Evolutionary conservation across 441 rosid species (phyloP).

Genomic region (Geranium incanum): DNA sequence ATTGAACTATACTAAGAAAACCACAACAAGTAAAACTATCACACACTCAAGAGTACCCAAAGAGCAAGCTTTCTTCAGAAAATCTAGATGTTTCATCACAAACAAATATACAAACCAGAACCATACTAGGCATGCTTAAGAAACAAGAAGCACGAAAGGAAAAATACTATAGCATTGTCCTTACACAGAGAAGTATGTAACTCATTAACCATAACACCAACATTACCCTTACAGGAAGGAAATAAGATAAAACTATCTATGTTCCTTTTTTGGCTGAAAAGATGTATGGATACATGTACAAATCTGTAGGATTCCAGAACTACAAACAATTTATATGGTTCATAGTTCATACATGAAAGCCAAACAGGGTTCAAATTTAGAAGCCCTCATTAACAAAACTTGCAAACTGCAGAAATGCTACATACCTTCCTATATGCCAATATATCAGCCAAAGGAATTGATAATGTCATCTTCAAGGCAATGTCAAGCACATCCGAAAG

Average conservation of each 20-base stretch:
- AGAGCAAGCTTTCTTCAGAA: neutral
- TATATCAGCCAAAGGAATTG: constrained; percentile 89
- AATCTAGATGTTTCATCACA: neutral
- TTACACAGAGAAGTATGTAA: neutral
- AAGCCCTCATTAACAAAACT: neutral
- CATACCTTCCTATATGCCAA: constrained; percentile 88
- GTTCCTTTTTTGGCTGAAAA: neutral
- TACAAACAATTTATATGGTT: neutral
- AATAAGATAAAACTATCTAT: neutral
- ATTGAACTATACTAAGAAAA: neutral
- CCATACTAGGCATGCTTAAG: neutral
- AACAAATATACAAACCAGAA: neutral
- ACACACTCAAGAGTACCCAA: too few species aligned
- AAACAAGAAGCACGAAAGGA: neutral
- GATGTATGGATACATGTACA: neutral
- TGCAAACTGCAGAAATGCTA: neutral
- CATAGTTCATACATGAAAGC: neutral
- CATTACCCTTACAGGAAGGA: neutral
- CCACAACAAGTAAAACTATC: too few species aligned
- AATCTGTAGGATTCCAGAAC: neutral
- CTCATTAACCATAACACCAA: neutral
- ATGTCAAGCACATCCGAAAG: constrained; percentile 93
- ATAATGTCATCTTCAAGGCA: constrained; percentile 75
- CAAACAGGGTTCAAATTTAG: constrained; percentile 1
- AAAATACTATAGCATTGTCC: neutral